Conservation (phyloP, 306 rosid species). For the Lupinus albus region DNA sequence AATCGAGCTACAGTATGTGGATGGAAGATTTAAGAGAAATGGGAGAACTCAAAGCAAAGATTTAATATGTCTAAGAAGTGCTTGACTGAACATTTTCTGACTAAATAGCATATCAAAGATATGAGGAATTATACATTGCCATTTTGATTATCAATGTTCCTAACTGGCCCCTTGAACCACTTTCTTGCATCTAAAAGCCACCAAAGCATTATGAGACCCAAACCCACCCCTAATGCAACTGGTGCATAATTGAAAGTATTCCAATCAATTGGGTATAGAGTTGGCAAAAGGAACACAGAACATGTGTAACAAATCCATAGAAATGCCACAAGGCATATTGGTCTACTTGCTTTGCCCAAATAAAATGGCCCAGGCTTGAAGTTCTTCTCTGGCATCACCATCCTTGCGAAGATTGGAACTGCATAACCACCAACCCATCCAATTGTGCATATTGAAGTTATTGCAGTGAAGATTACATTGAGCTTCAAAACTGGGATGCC, state of each 20-base stretch:
- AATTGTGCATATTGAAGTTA: slow-evolving; percentile 74
- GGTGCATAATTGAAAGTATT: slow-evolving; percentile 84
- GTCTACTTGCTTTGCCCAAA: slow-evolving; percentile 79
- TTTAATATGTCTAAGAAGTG: slow-evolving; percentile 11
- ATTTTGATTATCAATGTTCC: slow-evolving; percentile 64
- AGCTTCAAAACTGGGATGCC: slow-evolving; percentile 79
- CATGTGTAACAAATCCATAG: slow-evolving; percentile 88
- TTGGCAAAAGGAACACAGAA: slow-evolving; percentile 81
- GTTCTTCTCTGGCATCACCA: slow-evolving; percentile 72
- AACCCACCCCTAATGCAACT: slow-evolving; percentile 61
- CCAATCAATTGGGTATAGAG: slow-evolving; percentile 70
- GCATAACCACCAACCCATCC: slow-evolving; percentile 96
- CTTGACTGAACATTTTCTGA: slow-evolving; percentile 7
- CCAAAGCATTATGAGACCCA: slow-evolving; percentile 80
- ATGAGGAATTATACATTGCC: slow-evolving; percentile 49
- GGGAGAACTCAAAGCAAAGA: slow-evolving; percentile 49
- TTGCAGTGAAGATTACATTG: slow-evolving; percentile 75
- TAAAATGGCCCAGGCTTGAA: slow-evolving; percentile 82
- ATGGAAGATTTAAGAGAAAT: slow-evolving; percentile 50
- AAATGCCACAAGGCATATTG: slow-evolving; percentile 69
- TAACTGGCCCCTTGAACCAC: slow-evolving; percentile 89
- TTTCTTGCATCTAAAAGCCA: slow-evolving; percentile 86
- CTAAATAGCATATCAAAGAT: slow-evolving; percentile 2
- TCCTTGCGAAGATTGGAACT: slow-evolving; percentile 79
- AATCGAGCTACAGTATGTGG: slow-evolving; percentile 70